Conservation (phyloP, 2,329 filamentous ascomycete species). For the Xylaria sp. region DNA sequence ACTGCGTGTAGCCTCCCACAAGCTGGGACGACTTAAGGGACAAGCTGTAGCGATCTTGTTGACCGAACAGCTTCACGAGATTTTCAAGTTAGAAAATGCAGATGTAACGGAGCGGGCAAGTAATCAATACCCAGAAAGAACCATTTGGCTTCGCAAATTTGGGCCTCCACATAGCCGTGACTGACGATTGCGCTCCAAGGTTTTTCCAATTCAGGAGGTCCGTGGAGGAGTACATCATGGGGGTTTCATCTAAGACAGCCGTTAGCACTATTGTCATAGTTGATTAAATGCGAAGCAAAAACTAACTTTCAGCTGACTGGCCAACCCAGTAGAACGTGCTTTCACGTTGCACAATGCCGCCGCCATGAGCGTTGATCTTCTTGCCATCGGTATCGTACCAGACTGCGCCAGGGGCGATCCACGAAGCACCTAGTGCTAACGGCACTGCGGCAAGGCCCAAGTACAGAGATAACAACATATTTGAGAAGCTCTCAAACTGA, state of each 20-base stretch:
- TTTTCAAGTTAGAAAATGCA: neutral
- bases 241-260: slow-evolving; percentile 48
- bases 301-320: slow-evolving; percentile 42
- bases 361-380: slow-evolving; percentile 56
- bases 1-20: slow-evolving; percentile 49
- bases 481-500: neutral
- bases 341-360: slow-evolving; percentile 51
- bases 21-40: slow-evolving; percentile 50
- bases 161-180: slow-evolving; percentile 54
- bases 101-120: slow-evolving; percentile 8
- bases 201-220: slow-evolving; percentile 56
- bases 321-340: slow-evolving; percentile 57
- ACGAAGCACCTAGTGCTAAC: slow-evolving; percentile 47
- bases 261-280: slow-evolving; percentile 3
- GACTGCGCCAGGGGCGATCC: slow-evolving; percentile 54
- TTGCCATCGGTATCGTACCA: slow-evolving; percentile 54
- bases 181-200: slow-evolving; percentile 49
- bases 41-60: slow-evolving; percentile 54
- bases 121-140: slow-evolving; percentile 50
- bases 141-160: slow-evolving; percentile 56
- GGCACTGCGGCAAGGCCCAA: slow-evolving; percentile 21
- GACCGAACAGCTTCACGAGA: slow-evolving; percentile 50
- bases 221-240: slow-evolving; percentile 54
- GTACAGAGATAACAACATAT: slow-evolving; percentile 23
- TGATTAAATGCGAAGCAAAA: neutral